These are phyloP conservation scores for Aureobasidium pullulans DNA, from an alignment of 2,329 filamentous ascomycete species.

Conservation along the genomic window DNA sequence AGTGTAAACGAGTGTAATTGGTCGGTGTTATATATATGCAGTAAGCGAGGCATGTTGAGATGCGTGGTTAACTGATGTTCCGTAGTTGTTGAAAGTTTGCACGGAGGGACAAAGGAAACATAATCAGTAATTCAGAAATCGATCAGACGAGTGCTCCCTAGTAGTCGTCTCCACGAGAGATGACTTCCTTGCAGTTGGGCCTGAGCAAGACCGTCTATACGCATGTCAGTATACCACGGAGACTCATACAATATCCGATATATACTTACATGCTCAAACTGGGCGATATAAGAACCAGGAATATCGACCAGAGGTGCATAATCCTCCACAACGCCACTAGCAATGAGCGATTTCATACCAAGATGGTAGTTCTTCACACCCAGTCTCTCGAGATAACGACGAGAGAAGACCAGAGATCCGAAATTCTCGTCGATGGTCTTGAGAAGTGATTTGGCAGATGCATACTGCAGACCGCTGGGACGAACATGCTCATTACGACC, in stretches of 20 bases:
- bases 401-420: constrained; percentile 82
- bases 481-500: constrained; percentile 65
- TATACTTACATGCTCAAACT: constrained; percentile 80
- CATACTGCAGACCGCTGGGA: constrained; percentile 67
- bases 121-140: not conserved
- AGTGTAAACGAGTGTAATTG: constrained; percentile 1
- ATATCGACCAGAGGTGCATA: constrained; percentile 86
- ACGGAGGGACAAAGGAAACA: not conserved
- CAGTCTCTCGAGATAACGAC: constrained; percentile 84
- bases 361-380: constrained; percentile 91
- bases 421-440: constrained; percentile 96
- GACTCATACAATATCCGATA: not conserved
- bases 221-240: not conserved
- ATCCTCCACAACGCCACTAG: constrained; percentile 75
- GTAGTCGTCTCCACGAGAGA: constrained; percentile 34
- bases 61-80: not conserved
- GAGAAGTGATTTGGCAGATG: constrained; percentile 76
- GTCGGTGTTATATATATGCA: not conserved
- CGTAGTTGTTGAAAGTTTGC: not conserved
- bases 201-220: constrained; percentile 42
- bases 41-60: constrained; percentile 3
- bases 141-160: constrained; percentile 35
- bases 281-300: constrained; percentile 90
- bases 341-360: constrained; percentile 82
- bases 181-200: constrained; percentile 34